Evolutionary conservation across 345 rosid genomes (phyloP), one percentile per base, ranked within the genome.

Genomic region (Gossypium thurberi): DNA sequence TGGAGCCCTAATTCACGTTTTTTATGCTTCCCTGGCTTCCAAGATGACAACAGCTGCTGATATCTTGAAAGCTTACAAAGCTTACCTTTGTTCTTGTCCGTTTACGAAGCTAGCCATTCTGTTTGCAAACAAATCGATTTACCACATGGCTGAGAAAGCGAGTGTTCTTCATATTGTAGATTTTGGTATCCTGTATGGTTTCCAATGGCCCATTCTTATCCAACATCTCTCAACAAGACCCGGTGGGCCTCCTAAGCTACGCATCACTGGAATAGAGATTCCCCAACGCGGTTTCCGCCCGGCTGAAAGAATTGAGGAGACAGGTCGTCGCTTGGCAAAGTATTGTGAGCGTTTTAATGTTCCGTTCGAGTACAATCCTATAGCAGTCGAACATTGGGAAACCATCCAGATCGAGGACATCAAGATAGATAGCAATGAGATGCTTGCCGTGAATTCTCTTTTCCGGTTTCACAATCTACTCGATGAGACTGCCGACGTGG

Each of bases 191-290:
- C 58, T 71, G 8, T 92, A 87, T 59, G 98, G 98, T 74, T 94
- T 90, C 82, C 96, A 92, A 23, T 94, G 95, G 98, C 98, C 98
- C 0, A 71, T 80, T 75, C 92, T 92, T 47, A 90, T 94, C 72
- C 89, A 94, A 72, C 40, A 60, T 62, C 84, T 94, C 20, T 73
- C 97, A 0, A 66, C 9, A 20, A 77, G 68, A 53, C 13, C 78
- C 7, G 81, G 78, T 7, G 90, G 96, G 7, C 90, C 90, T 18
- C 84, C 88, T 47, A 86, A 85, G 74, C 84, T 94, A 18, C 85
- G 97, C 50, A 85, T 95, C 20, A 95, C 98, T 0, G 99, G 98
- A 47, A 87, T 95, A 47, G 99, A 95, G 77, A 67, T 89, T 70
- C 98, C 99, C 18, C 88, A 84, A 20, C 78, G 82, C 7, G 97